Percentiles rank a stretch among this genome's conserved stretches.
phyloP scores from a whole-genome alignment of 768 basidiomycete species.

The Russula emetica region DNA sequence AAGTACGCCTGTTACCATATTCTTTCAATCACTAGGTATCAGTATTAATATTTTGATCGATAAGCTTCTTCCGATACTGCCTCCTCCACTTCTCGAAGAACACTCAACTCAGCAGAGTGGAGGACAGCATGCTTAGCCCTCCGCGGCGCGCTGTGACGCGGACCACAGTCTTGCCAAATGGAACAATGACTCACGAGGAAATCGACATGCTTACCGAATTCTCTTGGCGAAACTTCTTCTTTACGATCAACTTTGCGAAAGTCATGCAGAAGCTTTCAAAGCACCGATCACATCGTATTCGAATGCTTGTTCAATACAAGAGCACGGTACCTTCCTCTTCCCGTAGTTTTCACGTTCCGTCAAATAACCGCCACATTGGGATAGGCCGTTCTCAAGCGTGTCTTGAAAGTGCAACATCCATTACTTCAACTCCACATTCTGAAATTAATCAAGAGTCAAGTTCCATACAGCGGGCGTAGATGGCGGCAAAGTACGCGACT shows the following conservation, averaged over 20 bases:
- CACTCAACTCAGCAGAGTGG: conserved; percentile 52
- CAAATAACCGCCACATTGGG: background rate
- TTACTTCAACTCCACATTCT: conserved; percentile 91
- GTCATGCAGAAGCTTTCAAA: conserved; percentile 98
- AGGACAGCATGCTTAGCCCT: conserved; percentile 61
- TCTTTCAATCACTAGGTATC: conserved; percentile 4
- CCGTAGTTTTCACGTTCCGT: conserved; percentile 1
- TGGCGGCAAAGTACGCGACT: conserved; percentile 84
- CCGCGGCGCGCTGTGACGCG: conserved; percentile 57
- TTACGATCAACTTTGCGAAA: conserved; percentile 94
- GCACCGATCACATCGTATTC: conserved; percentile 87
- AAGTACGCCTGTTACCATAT: conserved; percentile 48
- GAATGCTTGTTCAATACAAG: conserved; percentile 97
- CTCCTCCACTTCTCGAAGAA: conserved; percentile 69
- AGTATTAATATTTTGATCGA: conserved; percentile 13
- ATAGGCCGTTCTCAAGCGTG: conserved; percentile 92
- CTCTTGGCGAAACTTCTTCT: conserved; percentile 97
- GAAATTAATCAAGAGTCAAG: conserved; percentile 98
- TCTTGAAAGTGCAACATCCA: conserved; percentile 89
- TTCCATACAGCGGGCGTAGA: conserved; percentile 95
- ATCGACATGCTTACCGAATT: conserved; percentile 90
- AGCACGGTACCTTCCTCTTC: conserved; percentile 65
- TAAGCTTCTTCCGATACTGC: conserved; percentile 95
- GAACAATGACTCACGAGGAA: conserved; percentile 76
- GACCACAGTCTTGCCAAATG: conserved; percentile 60